A percentile compares a stretch with the other conserved stretches of the same genome.
phyloP scores from a whole-genome alignment of 495 filamentous ascomycete genomes.

The Friedmanniomyces endolithicus region DNA sequence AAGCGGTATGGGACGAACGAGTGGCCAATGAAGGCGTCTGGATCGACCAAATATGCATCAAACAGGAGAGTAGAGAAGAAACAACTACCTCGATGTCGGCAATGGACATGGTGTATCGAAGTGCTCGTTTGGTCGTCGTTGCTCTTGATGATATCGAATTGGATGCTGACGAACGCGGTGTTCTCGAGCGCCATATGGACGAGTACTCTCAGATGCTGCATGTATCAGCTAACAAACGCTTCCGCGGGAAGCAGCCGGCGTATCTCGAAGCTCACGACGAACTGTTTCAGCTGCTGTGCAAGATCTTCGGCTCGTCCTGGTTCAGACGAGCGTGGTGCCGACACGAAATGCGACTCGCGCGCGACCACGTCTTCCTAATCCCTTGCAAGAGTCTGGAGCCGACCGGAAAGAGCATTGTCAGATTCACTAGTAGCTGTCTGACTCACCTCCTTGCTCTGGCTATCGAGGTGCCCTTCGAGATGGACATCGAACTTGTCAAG shows the following conservation, averaged over 20 bases:
- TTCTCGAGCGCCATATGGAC: conserved; percentile 22
- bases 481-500: conserved; percentile 15
- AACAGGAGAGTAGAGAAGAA: conserved; percentile 23
- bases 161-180: conserved; percentile 14
- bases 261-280: conserved; percentile 20
- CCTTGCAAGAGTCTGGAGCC: conserved; percentile 17
- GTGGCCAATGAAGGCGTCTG: conserved; percentile 14
- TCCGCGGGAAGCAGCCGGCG: conserved; percentile 21
- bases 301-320: conserved; percentile 25
- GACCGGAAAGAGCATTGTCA: conserved; percentile 13
- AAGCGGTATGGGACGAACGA: conserved; percentile 18
- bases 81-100: conserved; percentile 26
- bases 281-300: conserved; percentile 20
- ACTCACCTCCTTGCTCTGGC: conserved; percentile 23
- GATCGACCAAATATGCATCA: conserved; percentile 26
- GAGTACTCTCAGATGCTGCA: conserved; percentile 15
- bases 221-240: conserved; percentile 17
- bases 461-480: conserved; percentile 19
- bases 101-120: conserved; percentile 28
- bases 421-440: conserved; percentile 25
- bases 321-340: conserved; percentile 28
- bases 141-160: conserved; percentile 26
- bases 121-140: conserved; percentile 24
- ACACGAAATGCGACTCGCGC: conserved; percentile 26
- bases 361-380: conserved; percentile 24